Evolutionary conservation across 2,329 filamentous ascomycete genomes (phyloP), one percentile per base, ranked within the genome.

Genomic region (Alternaria infectoria): DNA sequence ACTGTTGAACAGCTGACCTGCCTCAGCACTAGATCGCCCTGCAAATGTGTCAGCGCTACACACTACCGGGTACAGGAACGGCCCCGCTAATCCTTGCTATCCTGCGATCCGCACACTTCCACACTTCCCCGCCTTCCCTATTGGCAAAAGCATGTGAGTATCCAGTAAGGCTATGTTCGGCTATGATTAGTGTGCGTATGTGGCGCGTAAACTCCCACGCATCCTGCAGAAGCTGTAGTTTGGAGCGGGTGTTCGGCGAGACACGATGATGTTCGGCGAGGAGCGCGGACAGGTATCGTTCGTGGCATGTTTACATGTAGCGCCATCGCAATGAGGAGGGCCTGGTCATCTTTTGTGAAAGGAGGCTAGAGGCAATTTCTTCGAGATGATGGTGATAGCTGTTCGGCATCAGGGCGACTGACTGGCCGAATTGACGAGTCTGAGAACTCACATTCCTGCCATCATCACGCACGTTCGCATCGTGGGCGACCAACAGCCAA

Each of bases 171-270:
- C 30, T 32, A 57, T 50, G 47, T 36, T 43, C 49, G 56, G 44
- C 44, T 59, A 62, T 59, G 55, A 49, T 59, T 62, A 59, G 60
- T 43, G 26, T 54, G 50, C 43, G 50, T 30, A 30, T 55, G 49
- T 62, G 60, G 60, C 56, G 59, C 49, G 47, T 51, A 54, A 44
- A 47, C 55, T 50, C 60, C 60, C 56, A 57, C 56, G 13, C 47
- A 49, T 59, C 30, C 43, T 59, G 25, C 30, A 17, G 51, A 54
- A 32, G 49, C 50, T 54, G 40, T 43, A 59, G 32, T 52, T 19
- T 11, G 21, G 23, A 19, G 21, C 44, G n/a, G 40, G 40, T 51
- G 55, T 58, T 46, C 26, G 40, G 54, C 47, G 40, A 40, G 47
- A 46, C 36, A 40, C n/a, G 9, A 40, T 4, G 28, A 30, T 57